Evolutionary conservation across 768 basidiomycete species (phyloP).

Genomic region (Porphyrellus cyaneotinctus): DNA sequence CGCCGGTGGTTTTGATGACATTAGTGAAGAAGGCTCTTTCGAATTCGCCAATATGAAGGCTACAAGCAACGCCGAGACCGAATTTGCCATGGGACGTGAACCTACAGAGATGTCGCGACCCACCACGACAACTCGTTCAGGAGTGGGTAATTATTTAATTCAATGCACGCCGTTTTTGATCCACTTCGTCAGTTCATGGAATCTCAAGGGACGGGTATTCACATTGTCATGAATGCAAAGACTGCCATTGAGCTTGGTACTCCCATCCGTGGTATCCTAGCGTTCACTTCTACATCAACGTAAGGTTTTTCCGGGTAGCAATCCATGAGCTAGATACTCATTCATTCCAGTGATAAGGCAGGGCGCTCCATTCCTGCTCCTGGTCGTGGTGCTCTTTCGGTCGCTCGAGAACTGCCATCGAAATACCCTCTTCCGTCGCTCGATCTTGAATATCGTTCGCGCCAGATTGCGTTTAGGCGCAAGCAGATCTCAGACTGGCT

Average conservation of each 20-base stretch:
- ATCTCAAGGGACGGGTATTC: slow-evolving; percentile 92
- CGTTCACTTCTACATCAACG: slow-evolving; percentile 95
- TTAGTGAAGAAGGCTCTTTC: slow-evolving; percentile 96
- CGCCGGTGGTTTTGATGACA: slow-evolving; percentile 96
- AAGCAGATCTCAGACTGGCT: slow-evolving; percentile 95
- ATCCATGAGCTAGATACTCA: slow-evolving; percentile 2
- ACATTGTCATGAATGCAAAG: slow-evolving; percentile 95
- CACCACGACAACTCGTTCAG: slow-evolving; percentile 91
- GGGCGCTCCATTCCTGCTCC: slow-evolving; percentile 98
- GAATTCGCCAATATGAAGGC: slow-evolving; percentile 99
- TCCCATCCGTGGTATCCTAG: slow-evolving; percentile 90
- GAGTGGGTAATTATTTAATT: slow-evolving; percentile 47
- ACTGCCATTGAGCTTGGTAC: slow-evolving; percentile 93
- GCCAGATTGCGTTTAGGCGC: slow-evolving; percentile 94
- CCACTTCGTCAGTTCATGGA: slow-evolving; percentile 78
- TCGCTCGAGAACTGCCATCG: slow-evolving; percentile 80
- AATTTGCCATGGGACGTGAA: slow-evolving; percentile 98
- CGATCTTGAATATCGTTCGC: slow-evolving; percentile 81
- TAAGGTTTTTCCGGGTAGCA: slow-evolving; percentile 40
- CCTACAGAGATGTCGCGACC: slow-evolving; percentile 99
- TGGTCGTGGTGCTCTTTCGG: slow-evolving; percentile 85
- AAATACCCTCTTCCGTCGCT: slow-evolving; percentile 79
- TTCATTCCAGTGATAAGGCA: slow-evolving; percentile 78
- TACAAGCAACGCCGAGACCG: slow-evolving; percentile 93
- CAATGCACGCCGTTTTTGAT: background rate